A percentile compares a stretch with the other conserved stretches of the same genome.
These are phyloP conservation scores for Acmispon strigosus DNA, from an alignment of 306 rosid genomes.

Conservation along the genomic window DNA sequence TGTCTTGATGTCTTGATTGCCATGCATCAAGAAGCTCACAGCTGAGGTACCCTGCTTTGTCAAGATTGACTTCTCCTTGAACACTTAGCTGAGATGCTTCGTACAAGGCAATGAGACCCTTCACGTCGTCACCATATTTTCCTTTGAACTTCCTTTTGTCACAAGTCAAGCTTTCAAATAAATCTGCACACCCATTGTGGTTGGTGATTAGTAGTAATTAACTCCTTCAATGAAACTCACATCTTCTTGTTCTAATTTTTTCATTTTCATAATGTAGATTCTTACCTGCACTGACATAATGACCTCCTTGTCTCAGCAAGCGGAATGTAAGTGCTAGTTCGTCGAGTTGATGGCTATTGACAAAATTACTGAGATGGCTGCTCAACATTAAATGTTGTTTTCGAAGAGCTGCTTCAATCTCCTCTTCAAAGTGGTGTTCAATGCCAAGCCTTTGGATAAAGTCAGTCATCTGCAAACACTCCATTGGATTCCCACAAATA, in stretches of 20 bases:
- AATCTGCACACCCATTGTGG: conserved; percentile 9
- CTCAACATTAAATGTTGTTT: not conserved
- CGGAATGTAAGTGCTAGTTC: conserved; percentile 15
- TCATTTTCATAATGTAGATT: not conserved
- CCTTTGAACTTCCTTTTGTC: not conserved
- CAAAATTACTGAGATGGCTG: not conserved
- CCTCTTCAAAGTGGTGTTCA: conserved; percentile 32
- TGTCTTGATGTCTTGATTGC: conserved; percentile 9
- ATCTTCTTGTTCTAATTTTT: not conserved
- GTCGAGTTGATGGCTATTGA: not conserved
- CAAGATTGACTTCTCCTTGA: conserved; percentile 33
- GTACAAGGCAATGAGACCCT: conserved; percentile 24
- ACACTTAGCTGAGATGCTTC: conserved; percentile 40
- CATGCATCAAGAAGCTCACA: conserved; percentile 23
- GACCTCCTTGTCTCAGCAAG: conserved; percentile 18
- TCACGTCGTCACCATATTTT: conserved; percentile 15
- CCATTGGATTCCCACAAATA: not conserved
- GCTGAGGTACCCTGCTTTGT: conserved; percentile 10
- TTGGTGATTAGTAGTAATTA: not conserved
- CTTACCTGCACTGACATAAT: conserved; percentile 20
- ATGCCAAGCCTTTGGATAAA: conserved; percentile 33
- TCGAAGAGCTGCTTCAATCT: conserved; percentile 19
- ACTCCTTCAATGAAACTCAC: not conserved
- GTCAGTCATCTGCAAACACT: conserved; percentile 23
- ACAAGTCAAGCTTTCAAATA: conserved; percentile 20